Evolutionary conservation across 768 basidiomycete species (phyloP).

Genomic region (Suillus paluster): DNA sequence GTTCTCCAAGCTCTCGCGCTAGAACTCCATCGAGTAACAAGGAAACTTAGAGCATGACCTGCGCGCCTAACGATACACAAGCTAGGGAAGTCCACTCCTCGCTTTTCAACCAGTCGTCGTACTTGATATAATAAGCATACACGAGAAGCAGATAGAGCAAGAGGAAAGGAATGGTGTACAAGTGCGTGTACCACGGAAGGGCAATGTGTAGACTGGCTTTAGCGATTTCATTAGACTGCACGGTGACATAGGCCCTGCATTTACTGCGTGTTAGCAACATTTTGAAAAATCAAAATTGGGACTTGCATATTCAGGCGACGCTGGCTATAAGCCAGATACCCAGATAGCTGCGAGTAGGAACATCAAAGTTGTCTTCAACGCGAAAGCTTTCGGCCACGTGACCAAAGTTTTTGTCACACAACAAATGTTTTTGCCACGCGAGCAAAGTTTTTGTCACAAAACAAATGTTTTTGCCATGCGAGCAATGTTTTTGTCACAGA

Average conservation of each 20-base stretch:
- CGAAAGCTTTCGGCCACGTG: too few relatives aligned
- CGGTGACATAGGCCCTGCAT: conserved; percentile 48
- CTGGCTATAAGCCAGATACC: neutral
- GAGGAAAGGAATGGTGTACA: conserved; percentile 81
- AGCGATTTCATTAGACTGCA: conserved; percentile 70
- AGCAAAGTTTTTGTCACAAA: too few relatives aligned
- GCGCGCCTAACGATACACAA: conserved; percentile 81
- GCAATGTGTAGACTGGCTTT: conserved; percentile 67
- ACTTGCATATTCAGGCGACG: conserved; percentile 8
- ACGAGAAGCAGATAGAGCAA: conserved; percentile 81
- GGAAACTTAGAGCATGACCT: conserved; percentile 90
- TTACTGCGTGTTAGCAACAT: neutral
- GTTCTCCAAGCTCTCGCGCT: conserved; percentile 80
- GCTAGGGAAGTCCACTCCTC: conserved; percentile 99
- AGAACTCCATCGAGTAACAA: conserved; percentile 89
- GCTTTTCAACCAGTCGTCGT: conserved; percentile 88
- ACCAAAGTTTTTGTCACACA: too few relatives aligned
- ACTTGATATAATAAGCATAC: conserved; percentile 90
- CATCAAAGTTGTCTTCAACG: too few relatives aligned
- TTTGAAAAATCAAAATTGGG: neutral
- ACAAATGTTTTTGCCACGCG: too few relatives aligned
- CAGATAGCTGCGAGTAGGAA: neutral
- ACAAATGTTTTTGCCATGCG: too few relatives aligned
- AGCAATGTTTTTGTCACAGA: too few relatives aligned
- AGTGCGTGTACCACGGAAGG: conserved; percentile 67